phyloP scores from a whole-genome alignment of 352 stramenopile species.

The Pythium biforme region DNA sequence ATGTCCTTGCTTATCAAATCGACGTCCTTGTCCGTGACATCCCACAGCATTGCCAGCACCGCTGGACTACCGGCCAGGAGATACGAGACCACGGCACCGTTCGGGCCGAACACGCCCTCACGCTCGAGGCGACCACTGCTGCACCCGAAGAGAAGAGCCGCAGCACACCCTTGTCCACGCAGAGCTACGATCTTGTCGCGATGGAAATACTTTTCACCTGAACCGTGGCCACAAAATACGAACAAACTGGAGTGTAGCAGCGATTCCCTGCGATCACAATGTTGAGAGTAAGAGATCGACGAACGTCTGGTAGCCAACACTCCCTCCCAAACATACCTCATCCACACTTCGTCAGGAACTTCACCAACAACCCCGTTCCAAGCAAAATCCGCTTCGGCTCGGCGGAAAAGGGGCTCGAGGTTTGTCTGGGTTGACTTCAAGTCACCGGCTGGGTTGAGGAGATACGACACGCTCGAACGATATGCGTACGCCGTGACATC shows the following conservation, averaged over 20 bases:
- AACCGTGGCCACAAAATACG: conserved; percentile 98
- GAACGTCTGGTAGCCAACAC: neutral
- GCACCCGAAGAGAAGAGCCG: conserved; percentile 96
- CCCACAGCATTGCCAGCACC: conserved; percentile 99
- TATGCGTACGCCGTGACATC: neutral
- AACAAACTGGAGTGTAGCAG: conserved; percentile 84
- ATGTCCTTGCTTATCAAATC: conserved; percentile 88
- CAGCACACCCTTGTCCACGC: conserved; percentile 45
- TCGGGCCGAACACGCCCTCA: conserved; percentile 91
- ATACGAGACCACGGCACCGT: conserved; percentile 94
- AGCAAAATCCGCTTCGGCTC: conserved; percentile 30
- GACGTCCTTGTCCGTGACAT: conserved; percentile 98
- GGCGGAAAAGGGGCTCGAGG: conserved; percentile 48
- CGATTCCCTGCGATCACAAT: conserved; percentile 5
- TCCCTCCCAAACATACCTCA: conserved; percentile 38
- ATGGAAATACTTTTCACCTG: conserved; percentile 92
- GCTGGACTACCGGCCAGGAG: conserved; percentile 88
- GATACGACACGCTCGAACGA: conserved; percentile 39
- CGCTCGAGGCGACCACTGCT: conserved; percentile 91
- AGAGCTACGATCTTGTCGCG: conserved; percentile 70
- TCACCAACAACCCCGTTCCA: conserved; percentile 58
- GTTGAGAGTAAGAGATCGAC: neutral
- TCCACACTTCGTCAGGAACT: conserved; percentile 44
- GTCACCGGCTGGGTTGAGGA: conserved; percentile 78
- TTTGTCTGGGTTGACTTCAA: conserved; percentile 61